Base-by-base conservation (phyloP, 805 yeast species). In the Ascoidea rubescens region DNA sequence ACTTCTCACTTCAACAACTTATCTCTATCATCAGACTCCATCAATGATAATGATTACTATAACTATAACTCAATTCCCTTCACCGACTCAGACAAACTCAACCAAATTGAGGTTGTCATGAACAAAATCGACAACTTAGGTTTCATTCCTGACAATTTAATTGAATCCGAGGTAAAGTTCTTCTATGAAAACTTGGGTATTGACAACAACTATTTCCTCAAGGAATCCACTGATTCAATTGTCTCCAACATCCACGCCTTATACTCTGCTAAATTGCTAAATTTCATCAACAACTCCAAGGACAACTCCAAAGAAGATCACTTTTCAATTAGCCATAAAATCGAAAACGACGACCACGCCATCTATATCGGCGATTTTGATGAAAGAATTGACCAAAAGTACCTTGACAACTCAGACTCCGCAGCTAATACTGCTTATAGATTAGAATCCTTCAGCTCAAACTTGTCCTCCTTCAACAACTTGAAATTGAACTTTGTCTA, bases 261-360 rank as follows among this genome's bases (percentile, higher is more conserved):
- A 52, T 91, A 91, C 68, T 87, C 96, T 42, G 90, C 97, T 53
- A 93, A 93, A 65, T 77, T 93, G 51, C 93, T 91, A 59, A 95
- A 96, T 5, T 87, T 75, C 63, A 84, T 93, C 4, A 69, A 77
- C 56, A 75, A 82, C 49, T 77, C 70, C 53, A 21, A 21, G 28
- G 28, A 21, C 28, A 21, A 21, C 28, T 2, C 28, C 28, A 21
- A 21, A 21, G 71, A 73, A 51, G 68, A 67, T 54, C 69, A 71
- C 56, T 82, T 83, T 21, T 76, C 80, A 57, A 82, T 91, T 57
- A 87, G 83, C 56, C 87, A 88, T 65, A 83, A 82, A 64, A 76
- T 89, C 56, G 90, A 87, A 65, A 76, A 78, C 48, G 83, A 79
- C 16, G 90, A 85, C 64, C 96, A 88, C 62, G 96, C 96, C 1